Evolutionary conservation across 2,329 filamentous ascomycete species (phyloP).

Genomic region (Sporothrix variecibatus): DNA sequence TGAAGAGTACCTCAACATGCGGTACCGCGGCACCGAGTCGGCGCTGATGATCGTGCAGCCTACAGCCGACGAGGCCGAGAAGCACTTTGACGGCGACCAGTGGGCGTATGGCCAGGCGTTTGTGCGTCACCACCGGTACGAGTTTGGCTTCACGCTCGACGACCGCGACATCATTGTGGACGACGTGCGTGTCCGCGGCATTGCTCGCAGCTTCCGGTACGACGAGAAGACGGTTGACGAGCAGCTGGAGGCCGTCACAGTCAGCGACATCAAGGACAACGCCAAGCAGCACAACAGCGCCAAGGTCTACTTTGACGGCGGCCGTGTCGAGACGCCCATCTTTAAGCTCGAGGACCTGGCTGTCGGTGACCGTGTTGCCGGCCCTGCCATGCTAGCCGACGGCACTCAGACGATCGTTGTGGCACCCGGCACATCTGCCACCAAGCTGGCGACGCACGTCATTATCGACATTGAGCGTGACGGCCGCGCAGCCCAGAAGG

Average conservation of each 20-base stretch:
- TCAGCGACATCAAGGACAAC: slow-evolving; percentile 52
- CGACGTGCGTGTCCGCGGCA: slow-evolving; percentile 74
- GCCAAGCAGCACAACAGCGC: slow-evolving; percentile 64
- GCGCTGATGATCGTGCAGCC: slow-evolving; percentile 87
- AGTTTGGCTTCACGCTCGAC: slow-evolving; percentile 85
- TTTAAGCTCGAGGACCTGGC: slow-evolving; percentile 77
- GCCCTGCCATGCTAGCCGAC: slow-evolving; percentile 84
- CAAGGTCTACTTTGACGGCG: slow-evolving; percentile 82
- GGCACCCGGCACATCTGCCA: slow-evolving; percentile 72
- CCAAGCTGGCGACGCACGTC: slow-evolving; percentile 83
- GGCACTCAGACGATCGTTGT: slow-evolving; percentile 91
- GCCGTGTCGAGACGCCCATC: slow-evolving; percentile 74
- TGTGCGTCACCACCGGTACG: slow-evolving; percentile 82
- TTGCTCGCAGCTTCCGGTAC: slow-evolving; percentile 83
- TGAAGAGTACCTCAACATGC: slow-evolving; percentile 92
- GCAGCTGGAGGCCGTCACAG: slow-evolving; percentile 71
- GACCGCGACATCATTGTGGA: slow-evolving; percentile 80
- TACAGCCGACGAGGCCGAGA: slow-evolving; percentile 59
- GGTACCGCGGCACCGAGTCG: slow-evolving; percentile 87
- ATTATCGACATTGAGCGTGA: slow-evolving; percentile 75
- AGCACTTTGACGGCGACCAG: slow-evolving; percentile 62
- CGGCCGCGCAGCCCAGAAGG: slow-evolving; percentile 32
- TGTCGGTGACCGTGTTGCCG: slow-evolving; percentile 71
- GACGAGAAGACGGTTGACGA: slow-evolving; percentile 80
- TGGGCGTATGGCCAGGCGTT: slow-evolving; percentile 88